Percentiles rank a stretch among this genome's conserved stretches.
Conservation (phyloP, 345 rosid genomes). For the Eucalyptus cladocalyx region DNA sequence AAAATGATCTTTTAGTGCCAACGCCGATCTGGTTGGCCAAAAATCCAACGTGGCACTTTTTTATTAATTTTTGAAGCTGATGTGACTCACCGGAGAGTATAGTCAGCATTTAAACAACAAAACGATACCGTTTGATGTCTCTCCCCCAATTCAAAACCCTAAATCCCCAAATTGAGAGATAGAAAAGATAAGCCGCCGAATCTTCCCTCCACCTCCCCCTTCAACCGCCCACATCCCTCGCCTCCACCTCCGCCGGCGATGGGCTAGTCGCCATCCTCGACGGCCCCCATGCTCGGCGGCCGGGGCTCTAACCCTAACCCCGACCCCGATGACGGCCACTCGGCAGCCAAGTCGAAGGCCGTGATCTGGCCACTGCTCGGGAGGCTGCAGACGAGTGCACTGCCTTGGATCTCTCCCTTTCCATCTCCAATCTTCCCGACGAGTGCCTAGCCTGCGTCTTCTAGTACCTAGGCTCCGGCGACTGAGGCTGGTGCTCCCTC, state of each 20-base stretch:
- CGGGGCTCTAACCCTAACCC: fast-evolving
- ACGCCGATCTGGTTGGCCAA: fast-evolving
- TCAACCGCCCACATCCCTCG: too few species aligned
- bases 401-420: too few species aligned
- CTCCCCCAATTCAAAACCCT: too few species aligned
- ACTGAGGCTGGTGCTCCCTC: fast-evolving
- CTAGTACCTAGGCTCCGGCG: too few species aligned
- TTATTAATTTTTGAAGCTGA: too few species aligned
- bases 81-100: fast-evolving
- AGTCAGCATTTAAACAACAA: too few species aligned
- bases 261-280: fast-evolving
- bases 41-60: too few species aligned
- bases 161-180: too few species aligned
- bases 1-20: fast-evolving
- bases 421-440: fast-evolving
- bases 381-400: fast-evolving
- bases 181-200: too few species aligned
- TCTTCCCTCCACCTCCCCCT: too few species aligned
- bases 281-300: fast-evolving
- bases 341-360: too few species aligned
- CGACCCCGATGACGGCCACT: fast-evolving
- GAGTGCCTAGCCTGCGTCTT: too few species aligned
- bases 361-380: fast-evolving
- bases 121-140: fast-evolving
- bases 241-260: fast-evolving